phyloP scores from a whole-genome alignment of 176 grass and related monocot genomes.

The Stipa capillata region DNA sequence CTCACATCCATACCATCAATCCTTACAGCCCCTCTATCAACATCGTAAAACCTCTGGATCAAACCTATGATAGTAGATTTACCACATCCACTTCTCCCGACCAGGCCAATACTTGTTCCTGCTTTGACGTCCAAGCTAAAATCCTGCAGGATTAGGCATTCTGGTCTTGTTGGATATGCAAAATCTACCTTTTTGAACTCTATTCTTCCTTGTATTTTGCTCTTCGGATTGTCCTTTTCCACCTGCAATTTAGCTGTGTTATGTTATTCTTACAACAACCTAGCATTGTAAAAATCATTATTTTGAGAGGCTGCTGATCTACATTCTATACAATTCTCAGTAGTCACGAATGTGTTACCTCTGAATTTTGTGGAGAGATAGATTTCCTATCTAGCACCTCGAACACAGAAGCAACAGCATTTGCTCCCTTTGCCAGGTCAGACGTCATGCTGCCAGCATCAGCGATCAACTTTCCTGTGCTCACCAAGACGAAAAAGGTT shows the following conservation, averaged over 20 bases:
- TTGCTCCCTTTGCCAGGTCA: constrained; percentile 91
- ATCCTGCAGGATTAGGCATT: constrained; percentile 82
- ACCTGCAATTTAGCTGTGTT: constrained; percentile 38
- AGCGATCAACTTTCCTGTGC: constrained; percentile 94
- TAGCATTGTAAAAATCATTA: background rate
- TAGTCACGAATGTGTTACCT: constrained; percentile 29
- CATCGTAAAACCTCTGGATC: constrained; percentile 98
- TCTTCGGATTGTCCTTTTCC: constrained; percentile 44
- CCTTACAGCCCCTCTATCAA: constrained; percentile 67
- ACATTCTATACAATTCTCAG: background rate
- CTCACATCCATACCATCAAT: constrained; percentile 76
- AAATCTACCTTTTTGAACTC: constrained; percentile 92
- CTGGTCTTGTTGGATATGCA: constrained; percentile 73
- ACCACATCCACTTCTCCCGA: constrained; percentile 89
- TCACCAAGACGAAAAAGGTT: constrained; percentile 97
- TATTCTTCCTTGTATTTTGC: constrained; percentile 79
- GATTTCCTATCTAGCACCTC: constrained; percentile 92
- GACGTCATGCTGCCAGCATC: constrained; percentile 99
- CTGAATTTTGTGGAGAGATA: constrained; percentile 50
- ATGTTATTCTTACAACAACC: constrained; percentile 14
- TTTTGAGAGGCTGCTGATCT: background rate
- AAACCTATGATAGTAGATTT: constrained; percentile 93
- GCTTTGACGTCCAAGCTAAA: constrained; percentile 94
- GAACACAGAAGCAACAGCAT: constrained; percentile 92
- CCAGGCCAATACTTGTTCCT: constrained; percentile 80